Evolutionary conservation across 1,284 basidiomycete genomes (phyloP).

Genomic region (Melanopsichium pennsylvanicum): DNA sequence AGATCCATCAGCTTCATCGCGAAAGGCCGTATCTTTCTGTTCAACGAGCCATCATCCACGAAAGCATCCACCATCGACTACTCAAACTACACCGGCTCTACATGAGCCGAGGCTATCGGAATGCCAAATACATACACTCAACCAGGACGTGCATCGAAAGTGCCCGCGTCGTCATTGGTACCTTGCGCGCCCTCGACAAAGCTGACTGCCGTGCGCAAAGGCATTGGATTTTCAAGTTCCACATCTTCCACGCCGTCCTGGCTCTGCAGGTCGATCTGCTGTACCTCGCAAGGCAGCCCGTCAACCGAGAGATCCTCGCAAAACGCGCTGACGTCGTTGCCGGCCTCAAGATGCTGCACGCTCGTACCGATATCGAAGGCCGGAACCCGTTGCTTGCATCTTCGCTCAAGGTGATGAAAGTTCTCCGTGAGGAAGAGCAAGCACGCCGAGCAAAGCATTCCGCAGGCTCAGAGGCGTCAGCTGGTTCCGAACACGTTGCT

Average conservation of each 20-base stretch:
- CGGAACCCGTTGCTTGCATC: conserved; percentile 36
- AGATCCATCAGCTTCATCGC: conserved; percentile 45
- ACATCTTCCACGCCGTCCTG: conserved; percentile 45
- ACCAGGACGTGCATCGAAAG: conserved; percentile 50
- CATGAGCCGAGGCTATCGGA: conserved; percentile 53
- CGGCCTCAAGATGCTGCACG: conserved; percentile 45
- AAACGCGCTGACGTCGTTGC: conserved; percentile 38
- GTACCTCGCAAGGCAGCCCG: conserved; percentile 29
- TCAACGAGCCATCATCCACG: conserved; percentile 52
- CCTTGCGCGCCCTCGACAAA: conserved; percentile 27
- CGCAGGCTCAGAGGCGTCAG: neutral
- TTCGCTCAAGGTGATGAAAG: conserved; percentile 48
- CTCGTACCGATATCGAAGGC: conserved; percentile 38
- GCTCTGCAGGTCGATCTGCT: conserved; percentile 44
- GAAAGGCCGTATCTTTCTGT: conserved; percentile 53
- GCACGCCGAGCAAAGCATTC: conserved; percentile 16
- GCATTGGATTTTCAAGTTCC: conserved; percentile 45
- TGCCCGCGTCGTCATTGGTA: conserved; percentile 37
- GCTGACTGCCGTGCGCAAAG: conserved; percentile 28
- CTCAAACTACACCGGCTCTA: conserved; percentile 55
- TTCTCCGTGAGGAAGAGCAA: conserved; percentile 36
- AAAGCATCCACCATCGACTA: conserved; percentile 52
- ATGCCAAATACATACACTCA: conserved; percentile 52
- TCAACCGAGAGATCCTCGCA: conserved; percentile 30
- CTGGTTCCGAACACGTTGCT: conserved; percentile 1